These are phyloP conservation scores for Phaeoacremonium minimum DNA, from an alignment of 2,329 filamentous ascomycete genomes.

Conservation along the genomic window DNA sequence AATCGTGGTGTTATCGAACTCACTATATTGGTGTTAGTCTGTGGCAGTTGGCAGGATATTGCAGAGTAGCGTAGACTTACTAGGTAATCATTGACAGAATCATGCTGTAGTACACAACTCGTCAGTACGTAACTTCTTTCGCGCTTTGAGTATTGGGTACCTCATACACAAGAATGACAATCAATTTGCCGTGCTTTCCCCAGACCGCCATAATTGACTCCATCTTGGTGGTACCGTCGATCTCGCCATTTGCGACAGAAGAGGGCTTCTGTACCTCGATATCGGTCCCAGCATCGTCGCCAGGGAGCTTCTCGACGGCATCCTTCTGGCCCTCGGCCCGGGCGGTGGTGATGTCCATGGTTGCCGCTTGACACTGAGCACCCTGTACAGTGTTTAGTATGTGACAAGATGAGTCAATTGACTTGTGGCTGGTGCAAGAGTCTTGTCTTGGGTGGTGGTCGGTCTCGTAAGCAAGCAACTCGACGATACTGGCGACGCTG, in stretches of 20 bases:
- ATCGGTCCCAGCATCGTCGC: too few relatives aligned
- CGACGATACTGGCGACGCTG: too few relatives aligned
- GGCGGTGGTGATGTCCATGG: background rate
- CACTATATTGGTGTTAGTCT: conserved; percentile 6
- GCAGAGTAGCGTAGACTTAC: background rate
- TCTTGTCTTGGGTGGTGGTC: background rate
- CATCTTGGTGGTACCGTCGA: background rate
- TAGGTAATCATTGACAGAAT: background rate
- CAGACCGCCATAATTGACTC: background rate
- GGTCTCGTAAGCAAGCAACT: too few relatives aligned
- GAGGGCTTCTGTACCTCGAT: background rate
- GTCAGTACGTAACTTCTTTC: background rate
- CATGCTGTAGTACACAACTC: background rate
- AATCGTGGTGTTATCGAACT: conserved; percentile 20
- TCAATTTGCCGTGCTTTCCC: background rate
- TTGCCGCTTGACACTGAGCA: background rate
- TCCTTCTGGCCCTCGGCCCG: background rate
- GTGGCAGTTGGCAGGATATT: background rate
- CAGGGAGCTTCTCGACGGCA: background rate
- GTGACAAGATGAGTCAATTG: background rate
- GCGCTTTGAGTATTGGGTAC: background rate
- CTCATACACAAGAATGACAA: background rate
- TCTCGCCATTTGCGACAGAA: background rate
- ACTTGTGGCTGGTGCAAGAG: background rate
- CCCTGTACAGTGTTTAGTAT: background rate